These are phyloP conservation scores for Aureobasidium sp. DNA, from an alignment of 2,329 filamentous ascomycete genomes.

Conservation along the genomic window DNA sequence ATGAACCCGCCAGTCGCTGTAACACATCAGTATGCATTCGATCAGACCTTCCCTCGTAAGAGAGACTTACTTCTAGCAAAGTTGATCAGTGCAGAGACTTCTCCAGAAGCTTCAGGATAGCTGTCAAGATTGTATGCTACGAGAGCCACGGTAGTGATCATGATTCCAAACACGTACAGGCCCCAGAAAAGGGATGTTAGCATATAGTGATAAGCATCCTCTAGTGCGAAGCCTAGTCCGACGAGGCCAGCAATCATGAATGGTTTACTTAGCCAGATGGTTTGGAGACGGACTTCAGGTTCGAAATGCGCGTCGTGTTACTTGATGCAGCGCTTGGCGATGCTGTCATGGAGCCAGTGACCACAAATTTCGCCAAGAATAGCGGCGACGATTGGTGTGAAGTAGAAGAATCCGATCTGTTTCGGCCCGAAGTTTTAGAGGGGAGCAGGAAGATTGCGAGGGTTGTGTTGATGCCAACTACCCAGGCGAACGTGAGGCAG, in stretches of 20 bases:
- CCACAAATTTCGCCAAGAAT: conserved; percentile 46
- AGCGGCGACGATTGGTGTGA: conserved; percentile 47
- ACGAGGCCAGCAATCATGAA: conserved; percentile 44
- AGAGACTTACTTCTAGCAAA: conserved; percentile 22
- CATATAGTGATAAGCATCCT: conserved; percentile 45
- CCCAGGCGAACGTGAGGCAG: conserved; percentile 25
- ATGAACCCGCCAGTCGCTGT: conserved; percentile 41
- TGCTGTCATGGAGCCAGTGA: conserved; percentile 48
- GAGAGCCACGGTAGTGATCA: conserved; percentile 45
- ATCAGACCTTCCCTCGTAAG: no score
- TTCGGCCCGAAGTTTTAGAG: conserved; percentile 32
- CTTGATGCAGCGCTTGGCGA: conserved; percentile 7
- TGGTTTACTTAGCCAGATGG: conserved; percentile 39
- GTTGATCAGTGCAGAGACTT: conserved; percentile 46
- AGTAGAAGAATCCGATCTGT: conserved; percentile 49
- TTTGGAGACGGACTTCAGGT: conserved; percentile 46
- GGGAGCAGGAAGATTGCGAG: conserved; percentile 24
- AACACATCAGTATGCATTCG: background rate
- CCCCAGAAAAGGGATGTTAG: conserved; percentile 42
- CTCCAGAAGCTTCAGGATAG: conserved; percentile 48
- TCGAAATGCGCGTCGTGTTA: conserved; percentile 45
- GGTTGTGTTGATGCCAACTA: conserved; percentile 20
- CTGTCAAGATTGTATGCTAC: conserved; percentile 46
- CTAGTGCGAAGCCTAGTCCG: conserved; percentile 44
- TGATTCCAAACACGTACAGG: conserved; percentile 48